phyloP scores from a whole-genome alignment of 2,329 filamentous ascomycete genomes.

The Aspergillus glaucus region DNA sequence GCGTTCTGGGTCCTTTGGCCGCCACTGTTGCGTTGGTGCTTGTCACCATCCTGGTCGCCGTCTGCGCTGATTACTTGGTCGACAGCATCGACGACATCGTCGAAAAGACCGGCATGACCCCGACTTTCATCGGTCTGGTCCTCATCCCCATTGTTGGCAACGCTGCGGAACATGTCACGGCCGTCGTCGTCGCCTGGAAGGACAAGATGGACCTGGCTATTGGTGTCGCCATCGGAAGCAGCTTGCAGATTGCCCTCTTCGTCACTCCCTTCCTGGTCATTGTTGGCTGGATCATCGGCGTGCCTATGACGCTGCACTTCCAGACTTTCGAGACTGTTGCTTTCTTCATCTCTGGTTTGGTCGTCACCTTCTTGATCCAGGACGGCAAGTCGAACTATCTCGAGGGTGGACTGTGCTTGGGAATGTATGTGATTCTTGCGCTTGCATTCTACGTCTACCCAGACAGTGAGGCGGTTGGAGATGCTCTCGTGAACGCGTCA shows the following conservation, averaged over 20 bases:
- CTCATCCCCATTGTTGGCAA: constrained; percentile 79
- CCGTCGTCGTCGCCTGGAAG: constrained; percentile 71
- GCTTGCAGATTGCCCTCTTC: constrained; percentile 71
- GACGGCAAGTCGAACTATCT: constrained; percentile 80
- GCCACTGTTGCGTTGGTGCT: constrained; percentile 50
- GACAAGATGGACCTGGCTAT: constrained; percentile 83
- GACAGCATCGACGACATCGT: constrained; percentile 66
- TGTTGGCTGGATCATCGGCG: constrained; percentile 70
- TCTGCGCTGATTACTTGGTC: constrained; percentile 67
- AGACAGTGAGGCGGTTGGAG: constrained; percentile 1
- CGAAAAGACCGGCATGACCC: constrained; percentile 53
- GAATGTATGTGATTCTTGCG: constrained; percentile 74
- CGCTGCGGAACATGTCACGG: constrained; percentile 74
- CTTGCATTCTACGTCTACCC: constrained; percentile 43
- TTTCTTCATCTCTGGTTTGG: constrained; percentile 73
- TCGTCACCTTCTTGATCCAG: constrained; percentile 79
- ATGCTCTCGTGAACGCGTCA: too few relatives aligned
- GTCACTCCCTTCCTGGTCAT: constrained; percentile 71
- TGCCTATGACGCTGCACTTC: constrained; percentile 61
- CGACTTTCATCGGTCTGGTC: constrained; percentile 74
- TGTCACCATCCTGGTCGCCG: constrained; percentile 53
- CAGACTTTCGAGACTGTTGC: constrained; percentile 60
- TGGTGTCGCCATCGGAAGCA: constrained; percentile 71
- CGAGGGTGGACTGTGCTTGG: constrained; percentile 69
- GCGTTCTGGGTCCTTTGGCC: constrained; percentile 55